Base-by-base conservation (phyloP, 495 filamentous ascomycete genomes). In the Penicillium silybi region DNA sequence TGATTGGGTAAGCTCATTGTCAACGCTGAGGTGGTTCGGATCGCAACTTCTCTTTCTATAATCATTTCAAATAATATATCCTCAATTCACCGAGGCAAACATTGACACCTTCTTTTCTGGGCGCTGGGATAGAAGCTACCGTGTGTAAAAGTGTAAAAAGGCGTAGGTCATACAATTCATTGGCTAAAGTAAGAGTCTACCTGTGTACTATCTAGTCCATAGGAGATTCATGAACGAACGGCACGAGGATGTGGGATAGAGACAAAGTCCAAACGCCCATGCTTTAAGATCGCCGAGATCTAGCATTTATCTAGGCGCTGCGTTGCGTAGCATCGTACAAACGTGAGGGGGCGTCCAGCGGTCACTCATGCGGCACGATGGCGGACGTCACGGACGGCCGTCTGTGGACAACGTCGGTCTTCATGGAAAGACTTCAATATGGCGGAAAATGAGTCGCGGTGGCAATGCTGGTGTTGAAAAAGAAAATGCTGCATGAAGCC, bases 281-380 rank as follows among this genome's bases (percentile, higher is more conserved):
- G 48, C 54, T 41, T 46, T 45, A 44, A 39, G 50, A 25, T 51
- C 9, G 16, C n/a, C 50, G 44, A 57, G 37, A 44, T 48, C 47
- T 38, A 49, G 35, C 26, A 25, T 39, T 19, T 29, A 42, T 52
- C 54, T 46, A 43, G 41, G 19, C 18, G 41, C 39, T 37, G 44
- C 34, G 35, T 58, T 41, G 58, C 58, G 47, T 63, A 46, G 46
- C 59, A 58, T 61, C 64, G 51, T 66, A 59, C 57, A 60, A 66
- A 49, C 64, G 53, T 66, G 46, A 64, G 26, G 25, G 34, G 56
- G 29, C 41, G 35, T 59, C 52, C 40, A 48, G 39, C 23, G 27
- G 44, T 16, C 34, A 52, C 18, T 27, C 32, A 34, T 40, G 46
- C n/a, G 26, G 38, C 19, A 15, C 17, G 11, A 34, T 35, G 18